Base-by-base conservation (phyloP, 768 basidiomycete species). In the Lactarius tabidus region DNA sequence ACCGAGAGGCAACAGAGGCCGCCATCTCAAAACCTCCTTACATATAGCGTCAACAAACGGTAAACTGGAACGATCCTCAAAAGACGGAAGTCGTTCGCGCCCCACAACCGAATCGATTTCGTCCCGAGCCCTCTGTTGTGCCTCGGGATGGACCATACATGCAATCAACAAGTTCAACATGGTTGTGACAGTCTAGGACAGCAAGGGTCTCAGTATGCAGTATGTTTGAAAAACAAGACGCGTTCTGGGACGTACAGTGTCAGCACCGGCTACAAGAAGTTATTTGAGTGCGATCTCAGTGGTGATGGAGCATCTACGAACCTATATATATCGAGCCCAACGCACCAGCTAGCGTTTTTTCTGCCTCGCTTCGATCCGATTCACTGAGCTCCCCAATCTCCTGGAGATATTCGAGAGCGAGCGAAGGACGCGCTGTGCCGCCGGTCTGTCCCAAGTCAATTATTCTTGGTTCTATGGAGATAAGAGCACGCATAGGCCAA, bases 51-150 rank as follows among this genome's bases (percentile, higher is more conserved):
- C 59, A n/a, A 51, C 23, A 23, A 33, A 59, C n/a, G 59, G 59
- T 10, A 59, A 35, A 6, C 29, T 33, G 7, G 20, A 12, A 35
- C 59, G 59, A 51, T 59, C 59, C 45, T 59, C 59, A 17, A 48
- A 51, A 17, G 59, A 48, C 1, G 72, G 72, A 15, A 72, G 64
- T 17, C 65, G 58, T 36, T 65, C 59, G 26, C 59, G 23, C 17
- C 70, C 72, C 2, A 69, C 45, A 15, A 71, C 65, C 26, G 52
- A 41, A 59, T 72, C 71, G 6, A 73, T 53, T 62, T 73, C 68
- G 7, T 60, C 64, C 31, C 67, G 38, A 38, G 38, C 38, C 38
- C 5, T 38, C 38, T 38, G 14, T 14, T 38, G 38, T 14, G 14
- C 38, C 38, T 38, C 38, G 14, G 38, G 38, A 15, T 38, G 38